phyloP scores from a whole-genome alignment of 352 stramenopile species.

The Phytophthora macrochlamydospora region DNA sequence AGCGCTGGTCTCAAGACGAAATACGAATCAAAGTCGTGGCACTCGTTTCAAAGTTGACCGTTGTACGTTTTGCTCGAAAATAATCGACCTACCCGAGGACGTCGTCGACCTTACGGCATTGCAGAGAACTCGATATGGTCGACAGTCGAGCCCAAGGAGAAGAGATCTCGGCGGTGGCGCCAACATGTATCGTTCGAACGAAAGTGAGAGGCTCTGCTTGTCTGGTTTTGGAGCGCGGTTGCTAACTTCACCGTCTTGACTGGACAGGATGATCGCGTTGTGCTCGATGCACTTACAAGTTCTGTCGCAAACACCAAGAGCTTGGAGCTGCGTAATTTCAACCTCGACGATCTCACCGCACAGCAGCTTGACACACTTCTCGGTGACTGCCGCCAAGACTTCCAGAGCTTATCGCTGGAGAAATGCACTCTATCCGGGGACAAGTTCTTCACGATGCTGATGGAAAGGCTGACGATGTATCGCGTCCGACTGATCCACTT shows the following conservation, averaged over 20 bases:
- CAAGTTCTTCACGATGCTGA: conserved; percentile 33
- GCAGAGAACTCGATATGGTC: conserved; percentile 15
- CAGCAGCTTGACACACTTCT: conserved; percentile 40
- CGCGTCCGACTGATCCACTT: conserved; percentile 30
- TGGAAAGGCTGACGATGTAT: conserved; percentile 30
- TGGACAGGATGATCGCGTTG: conserved; percentile 20
- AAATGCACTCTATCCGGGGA: conserved; percentile 49
- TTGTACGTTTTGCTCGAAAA: conserved; percentile 23
- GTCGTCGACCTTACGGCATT: not conserved
- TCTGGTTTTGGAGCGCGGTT: not conserved
- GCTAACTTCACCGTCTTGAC: not conserved
- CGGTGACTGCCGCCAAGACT: conserved; percentile 22
- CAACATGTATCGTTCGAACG: conserved; percentile 27
- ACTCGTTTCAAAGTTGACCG: conserved; percentile 10
- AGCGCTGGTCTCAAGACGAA: not conserved
- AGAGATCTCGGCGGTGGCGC: not conserved
- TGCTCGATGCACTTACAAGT: conserved; percentile 28
- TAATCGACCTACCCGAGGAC: conserved; percentile 14
- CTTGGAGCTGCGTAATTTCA: conserved; percentile 34
- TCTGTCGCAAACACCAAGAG: conserved; percentile 21
- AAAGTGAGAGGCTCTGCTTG: conserved; percentile 8
- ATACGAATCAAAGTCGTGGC: not conserved
- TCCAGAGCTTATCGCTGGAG: conserved; percentile 40
- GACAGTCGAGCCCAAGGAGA: conserved; percentile 25
- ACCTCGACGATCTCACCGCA: conserved; percentile 28